These are phyloP conservation scores for Lycium ferocissimum DNA, from an alignment of 257 asterid genomes.

Conservation along the genomic window DNA sequence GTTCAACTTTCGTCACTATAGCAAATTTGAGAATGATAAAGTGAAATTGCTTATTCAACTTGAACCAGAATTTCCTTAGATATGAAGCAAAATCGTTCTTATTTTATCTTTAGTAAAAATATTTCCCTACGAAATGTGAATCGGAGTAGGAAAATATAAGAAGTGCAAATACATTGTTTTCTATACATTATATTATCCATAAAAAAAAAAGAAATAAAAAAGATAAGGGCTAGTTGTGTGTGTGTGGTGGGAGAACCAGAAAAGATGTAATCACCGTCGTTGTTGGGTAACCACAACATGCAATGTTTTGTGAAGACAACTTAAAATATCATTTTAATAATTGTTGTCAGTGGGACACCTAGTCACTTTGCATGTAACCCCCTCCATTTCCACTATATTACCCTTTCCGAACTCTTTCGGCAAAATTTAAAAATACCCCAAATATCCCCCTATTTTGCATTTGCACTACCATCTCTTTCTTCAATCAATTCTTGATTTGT, in stretches of 20 bases:
- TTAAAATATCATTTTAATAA: not conserved
- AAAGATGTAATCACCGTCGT: slow-evolving; percentile 6
- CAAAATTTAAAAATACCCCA: not conserved
- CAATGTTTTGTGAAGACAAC: not conserved
- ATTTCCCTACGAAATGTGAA: not conserved
- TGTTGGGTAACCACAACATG: not conserved
- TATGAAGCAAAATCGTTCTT: not conserved
- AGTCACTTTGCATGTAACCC: not conserved
- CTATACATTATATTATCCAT: not conserved
- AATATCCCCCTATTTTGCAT: not conserved
- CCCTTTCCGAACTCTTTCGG: too few relatives aligned
- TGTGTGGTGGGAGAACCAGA: not conserved
- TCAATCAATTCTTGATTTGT: not conserved
- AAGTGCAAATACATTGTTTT: not conserved
- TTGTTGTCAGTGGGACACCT: slow-evolving; percentile 17
- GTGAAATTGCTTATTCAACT: not conserved
- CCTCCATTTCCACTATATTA: not conserved
- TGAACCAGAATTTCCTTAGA: not conserved
- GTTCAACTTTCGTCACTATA: too few relatives aligned
- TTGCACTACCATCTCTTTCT: not conserved
- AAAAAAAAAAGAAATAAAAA: too few relatives aligned
- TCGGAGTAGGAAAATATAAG: not conserved
- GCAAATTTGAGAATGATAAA: too few relatives aligned
- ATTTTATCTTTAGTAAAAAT: not conserved
- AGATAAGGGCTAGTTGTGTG: not conserved